Base-by-base conservation (phyloP, 2,329 filamentous ascomycete species). In the Pseudogymnoascus sp. region DNA sequence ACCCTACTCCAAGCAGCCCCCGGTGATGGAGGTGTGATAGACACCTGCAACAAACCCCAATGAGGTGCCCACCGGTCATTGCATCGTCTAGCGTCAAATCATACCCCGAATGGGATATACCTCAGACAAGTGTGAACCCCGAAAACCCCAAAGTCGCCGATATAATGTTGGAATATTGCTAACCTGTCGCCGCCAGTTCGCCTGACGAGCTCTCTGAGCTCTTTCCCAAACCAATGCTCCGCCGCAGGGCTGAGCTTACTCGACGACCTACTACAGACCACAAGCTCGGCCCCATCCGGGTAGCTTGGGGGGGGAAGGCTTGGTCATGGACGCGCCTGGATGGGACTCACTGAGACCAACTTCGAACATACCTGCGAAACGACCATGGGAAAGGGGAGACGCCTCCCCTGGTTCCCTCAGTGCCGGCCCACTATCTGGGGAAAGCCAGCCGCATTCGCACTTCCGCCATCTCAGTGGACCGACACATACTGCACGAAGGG, bases 21-120 rank as follows among this genome's bases (percentile, higher is more conserved):
- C 47, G 28, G 33, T 53, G 47, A 53, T 53, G 47, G 47, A 53
- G 47, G 47, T 53, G 47, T 53, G 47, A 53, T 53, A 53, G 47
- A 35, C 47, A 20, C 47, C 47, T 53, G 28, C 6, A 53, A 20
- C 28, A 53, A 53, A 25, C 47, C 4, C 47, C 25, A 53, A 53
- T 53, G 47, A 53, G 47, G 47, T 15, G 47, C 9, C 47, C 28
- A 33, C 33, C 47, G 9, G 47, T 53, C 47, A 33, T 53, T 53
- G 28, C 35, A 53, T 53, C 47, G 33, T 53, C 47, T 53, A 53
- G 47, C 47, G 28, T 20, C 47, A 53, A 20, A 53, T 28, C 25
- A 15, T 53, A 53, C 47, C 47, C 47, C 47, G 47, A 33, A 53
- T 53, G 47, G 47, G 47, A 53, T 53, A 53, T 33, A 53, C 47